Conservation (phyloP, 768 basidiomycete genomes). For the Roridomyces roridus region DNA sequence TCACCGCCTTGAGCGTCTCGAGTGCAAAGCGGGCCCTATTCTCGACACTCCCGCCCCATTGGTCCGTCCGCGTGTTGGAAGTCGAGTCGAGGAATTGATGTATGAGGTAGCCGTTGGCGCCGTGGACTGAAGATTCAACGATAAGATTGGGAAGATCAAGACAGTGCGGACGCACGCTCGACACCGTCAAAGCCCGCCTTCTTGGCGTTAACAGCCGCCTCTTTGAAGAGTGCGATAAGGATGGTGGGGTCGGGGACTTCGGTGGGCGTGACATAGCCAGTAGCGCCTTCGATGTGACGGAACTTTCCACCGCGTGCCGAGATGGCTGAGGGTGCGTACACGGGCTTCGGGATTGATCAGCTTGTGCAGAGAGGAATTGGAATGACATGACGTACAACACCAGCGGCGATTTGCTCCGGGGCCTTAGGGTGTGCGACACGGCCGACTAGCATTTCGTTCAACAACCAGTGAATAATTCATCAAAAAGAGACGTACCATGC, state of each 20-base stretch:
- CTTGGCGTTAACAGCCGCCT: conserved; percentile 27
- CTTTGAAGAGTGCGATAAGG: conserved; percentile 33
- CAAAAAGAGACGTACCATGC: conserved; percentile 16
- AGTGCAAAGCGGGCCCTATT: conserved; percentile 48
- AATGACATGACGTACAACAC: no score
- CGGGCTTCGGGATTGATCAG: conserved; percentile 18
- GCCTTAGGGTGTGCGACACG: conserved; percentile 31
- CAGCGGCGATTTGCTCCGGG: conserved; percentile 27
- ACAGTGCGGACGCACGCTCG: conserved; percentile 24
- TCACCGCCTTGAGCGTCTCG: conserved; percentile 39
- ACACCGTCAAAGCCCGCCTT: conserved; percentile 42
- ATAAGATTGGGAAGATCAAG: no score
- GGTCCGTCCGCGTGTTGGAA: conserved; percentile 45
- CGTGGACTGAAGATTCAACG: neutral
- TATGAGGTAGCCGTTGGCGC: conserved; percentile 10
- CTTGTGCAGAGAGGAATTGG: neutral
- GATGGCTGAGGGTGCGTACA: conserved; percentile 29
- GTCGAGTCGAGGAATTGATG: conserved; percentile 43
- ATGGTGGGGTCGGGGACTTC: conserved; percentile 33
- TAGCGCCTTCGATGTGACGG: conserved; percentile 27
- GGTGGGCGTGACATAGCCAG: conserved; percentile 31
- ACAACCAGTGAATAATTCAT: neutral
- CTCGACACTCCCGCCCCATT: conserved; percentile 51
- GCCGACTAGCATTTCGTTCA: conserved; percentile 23
- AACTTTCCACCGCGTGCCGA: conserved; percentile 36